A percentile compares a stretch with the other conserved stretches of the same genome.
phyloP scores from a whole-genome alignment of 164 flowering plant genomes.

The Taxillus chinensis region DNA sequence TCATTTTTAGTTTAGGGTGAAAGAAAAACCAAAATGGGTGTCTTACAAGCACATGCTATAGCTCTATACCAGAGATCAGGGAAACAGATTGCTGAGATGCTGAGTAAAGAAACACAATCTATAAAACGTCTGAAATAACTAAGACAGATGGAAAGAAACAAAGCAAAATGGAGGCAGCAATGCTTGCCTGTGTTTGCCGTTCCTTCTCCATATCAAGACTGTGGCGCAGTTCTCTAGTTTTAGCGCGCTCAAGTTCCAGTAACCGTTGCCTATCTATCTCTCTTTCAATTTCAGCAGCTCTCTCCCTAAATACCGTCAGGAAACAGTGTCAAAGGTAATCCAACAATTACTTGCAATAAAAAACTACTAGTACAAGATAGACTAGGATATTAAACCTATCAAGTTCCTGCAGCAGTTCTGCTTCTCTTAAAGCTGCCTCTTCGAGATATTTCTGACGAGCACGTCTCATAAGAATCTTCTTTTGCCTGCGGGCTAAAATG shows the following conservation, averaged over 20 bases:
- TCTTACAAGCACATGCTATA: too few relatives aligned
- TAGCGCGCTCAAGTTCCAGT: conserved; percentile 78
- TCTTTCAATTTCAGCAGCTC: conserved; percentile 52
- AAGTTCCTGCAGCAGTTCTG: conserved; percentile 66
- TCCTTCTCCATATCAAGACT: conserved; percentile 89
- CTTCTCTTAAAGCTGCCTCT: conserved; percentile 69
- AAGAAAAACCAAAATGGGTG: too few relatives aligned
- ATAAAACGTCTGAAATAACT: background rate
- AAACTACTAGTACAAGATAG: background rate
- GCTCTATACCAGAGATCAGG: too few relatives aligned
- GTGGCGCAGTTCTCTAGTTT: conserved; percentile 76
- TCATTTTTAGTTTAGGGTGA: too few relatives aligned
- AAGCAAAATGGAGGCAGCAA: background rate
- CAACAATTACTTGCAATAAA: too few relatives aligned
- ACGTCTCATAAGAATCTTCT: conserved; percentile 47
- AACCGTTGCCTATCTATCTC: conserved; percentile 75
- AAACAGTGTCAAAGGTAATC: too few relatives aligned
- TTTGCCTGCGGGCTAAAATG: conserved; percentile 58
- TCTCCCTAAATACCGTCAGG: conserved; percentile 37
- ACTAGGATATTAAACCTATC: conserved; percentile 45
- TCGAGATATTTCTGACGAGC: conserved; percentile 66
- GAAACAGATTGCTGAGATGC: too few relatives aligned
- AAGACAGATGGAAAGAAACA: background rate
- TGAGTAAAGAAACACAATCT: background rate
- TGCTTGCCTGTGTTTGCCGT: conserved; percentile 68